Percentiles rank a stretch among this genome's conserved stretches.
These are phyloP conservation scores for Wickerhamomyces subpelliculosus DNA, from an alignment of 805 yeast genomes.

Conservation along the genomic window DNA sequence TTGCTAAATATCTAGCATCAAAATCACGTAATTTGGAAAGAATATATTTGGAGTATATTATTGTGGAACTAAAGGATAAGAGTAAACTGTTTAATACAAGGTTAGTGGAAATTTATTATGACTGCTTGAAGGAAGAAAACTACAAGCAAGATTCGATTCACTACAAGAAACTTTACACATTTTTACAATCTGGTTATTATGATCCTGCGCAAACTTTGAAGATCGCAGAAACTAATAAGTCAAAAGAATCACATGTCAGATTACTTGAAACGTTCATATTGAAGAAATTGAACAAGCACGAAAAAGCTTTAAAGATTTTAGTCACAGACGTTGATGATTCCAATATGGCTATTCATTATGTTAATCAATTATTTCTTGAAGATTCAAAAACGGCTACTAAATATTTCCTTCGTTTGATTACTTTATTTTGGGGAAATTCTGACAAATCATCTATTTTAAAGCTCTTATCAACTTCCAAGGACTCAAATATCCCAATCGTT, in stretches of 20 bases:
- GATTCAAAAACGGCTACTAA: slow-evolving; percentile 33
- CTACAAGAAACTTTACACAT: slow-evolving; percentile 27
- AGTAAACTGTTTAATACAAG: slow-evolving; percentile 34
- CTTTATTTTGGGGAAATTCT: slow-evolving; percentile 27
- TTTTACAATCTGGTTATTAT: slow-evolving; percentile 29
- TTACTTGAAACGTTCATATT: slow-evolving; percentile 52
- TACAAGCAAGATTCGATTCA: slow-evolving; percentile 5
- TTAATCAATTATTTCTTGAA: slow-evolving; percentile 38
- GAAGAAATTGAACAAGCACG: slow-evolving; percentile 52
- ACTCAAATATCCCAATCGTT: slow-evolving; percentile 38
- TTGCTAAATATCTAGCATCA: slow-evolving; percentile 43
- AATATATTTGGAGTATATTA: slow-evolving; percentile 46
- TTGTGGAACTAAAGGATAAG: slow-evolving; percentile 32
- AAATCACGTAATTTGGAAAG: slow-evolving; percentile 25
- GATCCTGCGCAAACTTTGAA: slow-evolving; percentile 24
- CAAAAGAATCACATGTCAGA: slow-evolving; percentile 12
- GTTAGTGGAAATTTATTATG: slow-evolving; percentile 39
- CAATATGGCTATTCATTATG: slow-evolving; percentile 52
- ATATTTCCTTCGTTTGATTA: slow-evolving; percentile 33
- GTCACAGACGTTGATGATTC: slow-evolving; percentile 52
- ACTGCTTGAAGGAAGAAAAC: slow-evolving; percentile 14
- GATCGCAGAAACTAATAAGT: too few relatives aligned
- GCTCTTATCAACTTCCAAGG: slow-evolving; percentile 33
- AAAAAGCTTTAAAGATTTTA: slow-evolving; percentile 54
- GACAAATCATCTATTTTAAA: slow-evolving; percentile 29